Percentiles rank a stretch among this genome's conserved stretches.
Conservation (phyloP, 176 grass and related monocot genomes). For the Avena eriantha region DNA sequence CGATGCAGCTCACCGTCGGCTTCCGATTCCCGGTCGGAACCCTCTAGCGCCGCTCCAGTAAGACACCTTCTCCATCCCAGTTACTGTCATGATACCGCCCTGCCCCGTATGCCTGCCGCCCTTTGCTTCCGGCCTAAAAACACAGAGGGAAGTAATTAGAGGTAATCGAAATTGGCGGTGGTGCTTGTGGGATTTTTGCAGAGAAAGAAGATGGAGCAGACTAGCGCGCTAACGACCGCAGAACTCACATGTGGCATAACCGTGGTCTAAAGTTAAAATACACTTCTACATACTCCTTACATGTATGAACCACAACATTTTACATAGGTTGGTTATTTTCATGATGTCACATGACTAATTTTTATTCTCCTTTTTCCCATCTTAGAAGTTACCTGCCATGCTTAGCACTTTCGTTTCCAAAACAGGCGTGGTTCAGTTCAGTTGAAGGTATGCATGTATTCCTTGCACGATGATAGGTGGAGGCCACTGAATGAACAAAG, state of each 20-base stretch:
- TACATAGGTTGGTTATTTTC: background rate
- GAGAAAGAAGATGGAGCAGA: background rate
- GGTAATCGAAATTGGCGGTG: too few species aligned
- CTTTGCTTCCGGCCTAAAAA: background rate
- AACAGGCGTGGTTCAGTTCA: constrained; percentile 2
- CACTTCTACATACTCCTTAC: background rate
- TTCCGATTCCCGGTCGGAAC: constrained; percentile 71
- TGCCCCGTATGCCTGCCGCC: background rate
- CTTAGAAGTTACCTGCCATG: background rate
- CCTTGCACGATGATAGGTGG: constrained; percentile 74
- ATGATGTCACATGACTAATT: background rate
- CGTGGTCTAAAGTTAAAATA: constrained; percentile 6
- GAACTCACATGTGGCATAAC: background rate
- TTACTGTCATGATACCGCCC: background rate
- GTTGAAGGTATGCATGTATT: constrained; percentile 2
- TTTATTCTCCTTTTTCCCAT: constrained; percentile 8
- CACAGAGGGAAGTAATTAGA: too few species aligned
- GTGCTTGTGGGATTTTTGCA: too few species aligned
- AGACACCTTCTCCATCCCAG: constrained; percentile 43
- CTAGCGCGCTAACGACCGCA: background rate
- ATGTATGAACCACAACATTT: background rate
- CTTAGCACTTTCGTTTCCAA: background rate
- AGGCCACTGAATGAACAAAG: constrained; percentile 59
- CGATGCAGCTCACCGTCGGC: constrained; percentile 60
- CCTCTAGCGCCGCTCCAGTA: constrained; percentile 66